These are phyloP conservation scores for Rhynchospora pubera DNA, from an alignment of 176 grass and related monocot species.

Conservation along the genomic window DNA sequence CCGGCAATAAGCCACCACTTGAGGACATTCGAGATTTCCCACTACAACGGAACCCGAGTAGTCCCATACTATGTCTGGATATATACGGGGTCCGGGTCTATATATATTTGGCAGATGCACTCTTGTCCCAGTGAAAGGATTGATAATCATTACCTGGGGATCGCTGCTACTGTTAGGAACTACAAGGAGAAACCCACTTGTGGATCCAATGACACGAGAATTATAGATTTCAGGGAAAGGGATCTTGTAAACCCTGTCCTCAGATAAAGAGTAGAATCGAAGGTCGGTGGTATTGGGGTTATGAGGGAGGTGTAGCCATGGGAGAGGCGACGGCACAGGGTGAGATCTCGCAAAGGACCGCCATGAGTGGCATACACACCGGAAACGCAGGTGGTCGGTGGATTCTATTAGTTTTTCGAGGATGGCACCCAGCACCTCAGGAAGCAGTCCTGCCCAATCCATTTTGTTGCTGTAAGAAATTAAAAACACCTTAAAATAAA, in stretches of 20 bases:
- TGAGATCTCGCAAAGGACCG: constrained; percentile 19
- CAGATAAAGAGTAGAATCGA: constrained; percentile 41
- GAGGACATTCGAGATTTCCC: not conserved
- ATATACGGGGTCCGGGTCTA: not conserved
- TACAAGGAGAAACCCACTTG: not conserved
- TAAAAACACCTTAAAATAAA: too few species aligned
- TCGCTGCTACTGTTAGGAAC: not conserved
- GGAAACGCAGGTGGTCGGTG: constrained; percentile 42
- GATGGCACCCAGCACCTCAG: not conserved
- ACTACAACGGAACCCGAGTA: not conserved
- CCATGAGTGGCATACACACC: constrained; percentile 21
- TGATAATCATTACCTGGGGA: not conserved
- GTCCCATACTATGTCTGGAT: not conserved
- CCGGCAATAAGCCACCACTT: not conserved
- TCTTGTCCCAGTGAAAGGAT: not conserved
- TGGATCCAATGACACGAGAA: not conserved
- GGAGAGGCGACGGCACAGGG: constrained; percentile 29
- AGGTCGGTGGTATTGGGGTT: not conserved
- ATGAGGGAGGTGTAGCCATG: constrained; percentile 40
- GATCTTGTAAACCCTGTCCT: constrained; percentile 40
- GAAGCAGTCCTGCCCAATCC: not conserved
- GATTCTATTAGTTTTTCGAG: constrained; percentile 34
- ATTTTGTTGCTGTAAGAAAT: not conserved
- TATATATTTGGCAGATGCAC: not conserved
- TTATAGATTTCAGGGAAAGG: not conserved